These are phyloP conservation scores for Rubus idaeus DNA, from an alignment of 306 rosid species.

Conservation along the genomic window DNA sequence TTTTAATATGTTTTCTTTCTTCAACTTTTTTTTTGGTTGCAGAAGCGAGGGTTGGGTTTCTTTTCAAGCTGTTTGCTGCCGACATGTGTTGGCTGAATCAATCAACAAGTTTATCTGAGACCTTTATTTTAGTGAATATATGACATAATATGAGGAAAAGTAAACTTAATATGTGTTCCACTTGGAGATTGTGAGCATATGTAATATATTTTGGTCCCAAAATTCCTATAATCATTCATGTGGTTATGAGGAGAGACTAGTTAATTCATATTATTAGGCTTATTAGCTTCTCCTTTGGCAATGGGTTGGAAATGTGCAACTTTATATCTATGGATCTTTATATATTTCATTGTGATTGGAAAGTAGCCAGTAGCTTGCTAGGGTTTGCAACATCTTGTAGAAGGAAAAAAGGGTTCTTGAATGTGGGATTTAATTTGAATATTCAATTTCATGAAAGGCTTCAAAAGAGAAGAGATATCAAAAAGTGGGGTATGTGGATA, in stretches of 20 bases:
- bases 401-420: too few relatives aligned
- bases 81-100: slow-evolving; percentile 63
- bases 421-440: slow-evolving; percentile 16
- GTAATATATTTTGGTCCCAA: slow-evolving; percentile 17
- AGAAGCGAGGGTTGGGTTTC: slow-evolving; percentile 80
- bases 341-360: not conserved
- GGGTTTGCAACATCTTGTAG: not conserved
- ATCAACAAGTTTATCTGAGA: not conserved
- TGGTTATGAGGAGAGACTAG: slow-evolving; percentile 4
- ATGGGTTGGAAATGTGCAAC: not conserved
- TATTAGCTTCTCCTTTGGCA: not conserved
- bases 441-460: slow-evolving; percentile 3
- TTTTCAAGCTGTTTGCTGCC: slow-evolving; percentile 83
- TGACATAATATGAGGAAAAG: not conserved
- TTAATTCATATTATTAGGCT: not conserved
- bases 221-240: slow-evolving; percentile 3
- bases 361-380: not conserved
- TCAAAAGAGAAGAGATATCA: slow-evolving; percentile 10
- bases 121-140: slow-evolving; percentile 14
- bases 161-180: not conserved
- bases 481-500: slow-evolving; percentile 6
- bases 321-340: slow-evolving; percentile 1
- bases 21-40: slow-evolving; percentile 30
- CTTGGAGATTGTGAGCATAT: slow-evolving; percentile 6
- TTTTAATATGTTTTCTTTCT: not conserved